Evolutionary conservation across 805 yeast species (phyloP).

Genomic region (Ogataea siamensis): DNA sequence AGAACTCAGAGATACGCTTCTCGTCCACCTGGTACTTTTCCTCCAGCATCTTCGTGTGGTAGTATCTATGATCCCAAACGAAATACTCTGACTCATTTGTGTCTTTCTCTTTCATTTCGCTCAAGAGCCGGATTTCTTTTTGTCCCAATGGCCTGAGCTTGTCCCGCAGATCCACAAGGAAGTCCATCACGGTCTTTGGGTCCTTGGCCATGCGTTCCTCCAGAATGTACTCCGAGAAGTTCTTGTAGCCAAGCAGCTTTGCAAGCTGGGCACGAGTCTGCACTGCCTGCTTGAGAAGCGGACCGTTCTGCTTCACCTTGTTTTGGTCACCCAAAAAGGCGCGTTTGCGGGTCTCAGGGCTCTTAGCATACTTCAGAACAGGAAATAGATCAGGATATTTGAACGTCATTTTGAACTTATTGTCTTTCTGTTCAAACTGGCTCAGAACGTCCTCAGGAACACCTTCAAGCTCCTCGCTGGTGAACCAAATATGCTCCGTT

Average conservation of each 20-base stretch:
- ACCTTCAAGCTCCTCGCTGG: slow-evolving; percentile 67
- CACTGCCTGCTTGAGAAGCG: slow-evolving; percentile 57
- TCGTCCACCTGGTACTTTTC: slow-evolving; percentile 70
- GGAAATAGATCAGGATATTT: slow-evolving; percentile 82
- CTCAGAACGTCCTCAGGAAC: slow-evolving; percentile 64
- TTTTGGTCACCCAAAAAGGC: slow-evolving; percentile 69
- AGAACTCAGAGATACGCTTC: slow-evolving; percentile 69
- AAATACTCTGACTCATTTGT: slow-evolving; percentile 45
- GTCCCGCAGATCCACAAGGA: slow-evolving; percentile 57
- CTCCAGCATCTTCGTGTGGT: slow-evolving; percentile 64
- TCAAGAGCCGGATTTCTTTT: slow-evolving; percentile 46
- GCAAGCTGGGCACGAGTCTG: slow-evolving; percentile 63
- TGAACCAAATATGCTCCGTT: slow-evolving; percentile 56
- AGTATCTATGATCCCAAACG: slow-evolving; percentile 74
- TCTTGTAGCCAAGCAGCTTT: slow-evolving; percentile 58
- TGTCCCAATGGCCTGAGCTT: slow-evolving; percentile 61
- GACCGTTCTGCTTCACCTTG: slow-evolving; percentile 64
- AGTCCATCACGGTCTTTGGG: slow-evolving; percentile 55
- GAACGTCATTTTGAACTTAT: slow-evolving; percentile 62
- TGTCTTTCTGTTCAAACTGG: slow-evolving; percentile 48
- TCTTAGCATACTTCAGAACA: slow-evolving; percentile 67
- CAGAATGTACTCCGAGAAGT: slow-evolving; percentile 66
- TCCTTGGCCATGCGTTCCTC: slow-evolving; percentile 82
- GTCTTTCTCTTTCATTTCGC: slow-evolving; percentile 48
- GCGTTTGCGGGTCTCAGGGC: slow-evolving; percentile 59